Evolutionary conservation across 371 early-diverging fungal genomes (phyloP), one percentile per base, ranked within the genome.

Genomic region (Mortierella sp.): DNA sequence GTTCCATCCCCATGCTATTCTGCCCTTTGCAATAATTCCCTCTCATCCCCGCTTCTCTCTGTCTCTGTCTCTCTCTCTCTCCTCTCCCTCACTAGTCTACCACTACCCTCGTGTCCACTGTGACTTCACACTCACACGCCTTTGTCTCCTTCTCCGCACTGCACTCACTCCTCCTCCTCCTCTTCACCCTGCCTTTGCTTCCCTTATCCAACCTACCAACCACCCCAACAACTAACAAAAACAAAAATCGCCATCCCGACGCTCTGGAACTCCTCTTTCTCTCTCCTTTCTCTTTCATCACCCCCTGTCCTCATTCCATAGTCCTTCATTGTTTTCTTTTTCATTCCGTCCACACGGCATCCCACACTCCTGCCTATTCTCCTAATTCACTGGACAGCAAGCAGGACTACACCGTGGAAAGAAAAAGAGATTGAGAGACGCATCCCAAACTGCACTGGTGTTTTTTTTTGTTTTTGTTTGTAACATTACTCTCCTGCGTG

Each of bases 101-200:
- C 48, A 21, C 42, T 13, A 38, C 55, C 77, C 26, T 75, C 48
- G 34, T 34, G 50, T 76, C n/a, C 31, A 70, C 24, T 38, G 42
- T 38, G 42, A 38, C 42, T 21, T 19, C 31, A 57, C 47, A 3
- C 48, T 55, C 19, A 19, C 14, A 42, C 31, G n/a, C 45, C 10
- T 58, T 44, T 13, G 28, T 21, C 60, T 8, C n/a, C 34, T 45
- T 72, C 65, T 45, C 73, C 38, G n/a, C 47, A 38, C 38, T 50
- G 47, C 72, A 38, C 68, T 31, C 44, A 38, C 24, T 70, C 76
- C 16, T 68, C n/a, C n/a, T 44, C 42, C 54, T 70, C 48, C 75
- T 3, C 26, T 38, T 38, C 42, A 38, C 42, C 42, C 60, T 38
- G 28, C 24, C 70, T 31, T 26, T 75, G 24, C 58, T n/a, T 70